Base-by-base conservation (phyloP, 139 green algal genomes). In the Pleodorina starrii region DNA sequence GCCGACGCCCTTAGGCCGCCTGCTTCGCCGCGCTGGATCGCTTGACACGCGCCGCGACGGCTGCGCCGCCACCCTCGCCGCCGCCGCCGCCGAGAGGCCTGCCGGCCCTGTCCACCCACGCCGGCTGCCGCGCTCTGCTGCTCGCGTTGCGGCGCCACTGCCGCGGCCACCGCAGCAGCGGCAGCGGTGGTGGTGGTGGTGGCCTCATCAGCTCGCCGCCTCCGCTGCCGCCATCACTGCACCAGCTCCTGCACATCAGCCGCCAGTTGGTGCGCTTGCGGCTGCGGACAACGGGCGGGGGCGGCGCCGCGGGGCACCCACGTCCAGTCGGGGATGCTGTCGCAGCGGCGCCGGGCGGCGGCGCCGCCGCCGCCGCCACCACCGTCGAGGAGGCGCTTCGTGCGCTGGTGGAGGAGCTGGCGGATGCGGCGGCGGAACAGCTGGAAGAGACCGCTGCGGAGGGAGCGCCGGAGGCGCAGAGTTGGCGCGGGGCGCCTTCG, bases 251-350 rank as follows among this genome's bases (percentile, higher is more conserved):
- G 11, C 38, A 60, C 11, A 27, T 75, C 19, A 75, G 27, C 11
- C 59, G 40, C 17, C 59, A 46, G 57, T 38, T 86, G 57, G 48
- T 86, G 78, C 78, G 78, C 6, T 19, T 85, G 51, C 51, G 78
- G 38, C 51, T 35, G 5, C 17, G 42, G 44, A 59, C n/a, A 21
- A 73, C 3, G 16, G 19, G 2, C 43, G 16, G 29, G 25, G 36
- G 69, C 69, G 10, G 36, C 69, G 35, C 2, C 69, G 36, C 21
- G 35, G 35, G 69, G 21, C n/a, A n/a, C n/a, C n/a, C n/a, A n/a
- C n/a, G n/a, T n/a, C n/a, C n/a, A n/a, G n/a, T n/a, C n/a, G n/a
- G n/a, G n/a, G n/a, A n/a, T n/a, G n/a, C n/a, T n/a, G n/a, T n/a
- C n/a, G n/a, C n/a, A n/a, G n/a, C n/a, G n/a, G n/a, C n/a, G n/a